Evolutionary conservation across 495 filamentous ascomycete species (phyloP).

Genomic region (Thermothielavioides terrestris): DNA sequence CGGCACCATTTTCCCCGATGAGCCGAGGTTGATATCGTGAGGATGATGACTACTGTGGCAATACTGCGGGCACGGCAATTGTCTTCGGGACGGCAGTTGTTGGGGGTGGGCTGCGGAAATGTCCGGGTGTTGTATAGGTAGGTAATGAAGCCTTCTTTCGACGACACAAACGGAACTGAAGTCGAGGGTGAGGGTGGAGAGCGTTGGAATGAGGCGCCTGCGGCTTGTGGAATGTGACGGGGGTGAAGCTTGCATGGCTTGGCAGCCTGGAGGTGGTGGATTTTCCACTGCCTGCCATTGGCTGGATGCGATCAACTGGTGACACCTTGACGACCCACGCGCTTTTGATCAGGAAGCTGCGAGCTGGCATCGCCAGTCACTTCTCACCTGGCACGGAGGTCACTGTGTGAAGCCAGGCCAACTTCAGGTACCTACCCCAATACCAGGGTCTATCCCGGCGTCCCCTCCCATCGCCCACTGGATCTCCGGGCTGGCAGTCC

Average conservation of each 20-base stretch:
- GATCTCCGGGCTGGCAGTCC: too few relatives aligned
- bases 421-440: too few relatives aligned
- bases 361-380: constrained; percentile 16
- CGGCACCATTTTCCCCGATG: neutral
- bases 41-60: too few relatives aligned
- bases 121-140: neutral
- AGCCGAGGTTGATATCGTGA: neutral
- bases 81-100: too few relatives aligned
- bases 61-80: too few relatives aligned
- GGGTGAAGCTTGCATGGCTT: neutral
- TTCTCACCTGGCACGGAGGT: too few relatives aligned
- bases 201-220: neutral
- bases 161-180: neutral
- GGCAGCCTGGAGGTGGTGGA: constrained; percentile 4
- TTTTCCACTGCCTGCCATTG: constrained; percentile 9
- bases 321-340: constrained; percentile 9
- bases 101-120: neutral
- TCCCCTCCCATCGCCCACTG: too few relatives aligned
- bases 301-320: neutral
- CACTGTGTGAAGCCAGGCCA: too few relatives aligned
- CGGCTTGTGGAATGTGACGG: constrained; percentile 1
- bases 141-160: neutral
- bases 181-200: neutral
- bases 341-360: constrained; percentile 5
- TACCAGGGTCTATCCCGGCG: neutral